A percentile compares a stretch with the other conserved stretches of the same genome.
phyloP scores from a whole-genome alignment of 2,329 filamentous ascomycete genomes.

The Trichophyton equinum region DNA sequence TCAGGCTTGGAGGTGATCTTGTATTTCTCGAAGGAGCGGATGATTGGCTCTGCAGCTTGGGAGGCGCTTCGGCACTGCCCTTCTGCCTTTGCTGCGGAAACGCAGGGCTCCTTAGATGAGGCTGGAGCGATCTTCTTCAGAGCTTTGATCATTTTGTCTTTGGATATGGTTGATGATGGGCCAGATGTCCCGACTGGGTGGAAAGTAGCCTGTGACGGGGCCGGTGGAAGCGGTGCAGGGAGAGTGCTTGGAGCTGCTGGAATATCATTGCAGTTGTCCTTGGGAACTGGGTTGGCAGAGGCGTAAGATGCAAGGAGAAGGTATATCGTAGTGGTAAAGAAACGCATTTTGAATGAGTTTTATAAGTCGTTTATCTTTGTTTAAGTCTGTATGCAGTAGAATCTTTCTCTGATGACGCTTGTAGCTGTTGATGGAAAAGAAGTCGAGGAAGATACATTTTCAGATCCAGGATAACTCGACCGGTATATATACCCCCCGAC shows the following conservation, averaged over 20 bases:
- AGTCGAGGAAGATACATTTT: not conserved
- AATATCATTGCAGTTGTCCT: not conserved
- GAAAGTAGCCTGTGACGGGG: not conserved
- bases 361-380: not conserved
- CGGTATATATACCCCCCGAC: not conserved
- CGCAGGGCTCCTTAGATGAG: slow-evolving; percentile 35
- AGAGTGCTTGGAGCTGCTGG: not conserved
- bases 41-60: slow-evolving; percentile 47
- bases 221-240: not conserved
- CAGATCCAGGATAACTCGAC: not conserved
- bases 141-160: slow-evolving; percentile 2
- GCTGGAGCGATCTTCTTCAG: slow-evolving; percentile 41
- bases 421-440: not conserved
- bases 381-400: not conserved
- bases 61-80: slow-evolving; percentile 55
- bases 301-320: not conserved
- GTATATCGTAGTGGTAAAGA: not conserved
- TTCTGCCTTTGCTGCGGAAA: slow-evolving; percentile 35
- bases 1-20: slow-evolving; percentile 42
- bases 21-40: slow-evolving; percentile 46
- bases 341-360: not conserved
- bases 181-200: not conserved
- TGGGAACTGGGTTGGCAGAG: not conserved
- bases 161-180: not conserved
- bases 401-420: too few species aligned